Base-by-base conservation (phyloP, 805 yeast genomes). In the Pichia nanzhaoensis region DNA sequence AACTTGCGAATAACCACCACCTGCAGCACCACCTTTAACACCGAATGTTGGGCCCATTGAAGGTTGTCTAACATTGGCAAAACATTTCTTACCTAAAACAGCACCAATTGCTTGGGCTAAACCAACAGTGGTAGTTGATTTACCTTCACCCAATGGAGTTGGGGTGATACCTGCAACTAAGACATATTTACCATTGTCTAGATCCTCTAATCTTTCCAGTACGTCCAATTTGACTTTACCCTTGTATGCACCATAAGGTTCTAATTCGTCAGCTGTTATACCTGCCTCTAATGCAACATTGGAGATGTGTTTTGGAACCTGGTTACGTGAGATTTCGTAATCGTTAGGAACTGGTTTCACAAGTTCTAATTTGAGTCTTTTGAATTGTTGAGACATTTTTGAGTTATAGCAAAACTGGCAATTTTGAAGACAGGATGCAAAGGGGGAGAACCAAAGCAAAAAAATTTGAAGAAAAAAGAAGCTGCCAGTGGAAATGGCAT, bases 21-120 rank as follows among this genome's bases (percentile, higher is more conserved):
- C 99, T 17, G 98, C 98, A 47, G 99, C 99, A 66, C 98, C 98
- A 60, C 99, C 99, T 70, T 91, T 91, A 57, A 91, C 89, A 65
- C 99, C 99, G 58, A 91, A 91, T 17, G 98, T 91, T 42, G 99
- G 99, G 34, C 98, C 98, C 96, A 91, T 88, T 9, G 95, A 84
- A 24, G 98, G 98, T 65, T 91, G 99, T 65, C 99, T 84, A 42
- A 91, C 96, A 58, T 87, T 89, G 44, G 98, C 99, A 64, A 90
- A 80, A 33, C 95, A 81, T 47, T 83, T 82, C 64, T 78, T 80
- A 42, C 80, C 76, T 57, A 91, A 73, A 58, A 88, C 95, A 21
- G 96, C 96, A 49, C 96, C 95, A 47, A 91, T 70, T 14, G 99
- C 95, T 68, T 91, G 98, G n/a, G 93, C 95, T 50, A 91, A 74